Conservation (phyloP, 306 rosid species). For the Boehmeria nivea region DNA sequence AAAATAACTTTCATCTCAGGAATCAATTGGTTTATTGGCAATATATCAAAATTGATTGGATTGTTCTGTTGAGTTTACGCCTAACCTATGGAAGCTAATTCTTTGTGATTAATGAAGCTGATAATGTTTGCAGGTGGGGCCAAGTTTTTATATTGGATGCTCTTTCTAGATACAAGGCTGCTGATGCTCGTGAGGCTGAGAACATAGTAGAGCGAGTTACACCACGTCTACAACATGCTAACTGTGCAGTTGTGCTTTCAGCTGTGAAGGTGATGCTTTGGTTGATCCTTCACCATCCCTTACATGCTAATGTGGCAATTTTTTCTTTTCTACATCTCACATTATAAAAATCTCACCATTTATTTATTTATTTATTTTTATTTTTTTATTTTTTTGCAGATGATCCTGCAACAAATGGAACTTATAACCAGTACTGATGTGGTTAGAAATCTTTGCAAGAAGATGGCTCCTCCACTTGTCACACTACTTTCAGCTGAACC, state of each 20-base stretch:
- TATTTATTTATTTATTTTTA: slow-evolving; percentile 12
- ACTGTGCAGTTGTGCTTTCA: slow-evolving; percentile 97
- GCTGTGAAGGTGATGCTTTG: slow-evolving; percentile 79
- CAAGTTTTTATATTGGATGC: slow-evolving; percentile 98
- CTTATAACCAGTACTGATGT: slow-evolving; percentile 94
- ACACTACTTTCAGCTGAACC: slow-evolving; percentile 98
- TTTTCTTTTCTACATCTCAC: slow-evolving; percentile 12
- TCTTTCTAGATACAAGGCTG: slow-evolving; percentile 92
- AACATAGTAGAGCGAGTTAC: slow-evolving; percentile 98
- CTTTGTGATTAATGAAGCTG: background rate
- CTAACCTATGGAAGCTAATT: background rate
- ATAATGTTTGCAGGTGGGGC: slow-evolving; percentile 70
- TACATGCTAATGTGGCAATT: slow-evolving; percentile 15
- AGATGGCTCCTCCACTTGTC: slow-evolving; percentile 99
- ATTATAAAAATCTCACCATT: slow-evolving; percentile 9
- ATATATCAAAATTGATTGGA: background rate
- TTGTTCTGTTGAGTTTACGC: background rate
- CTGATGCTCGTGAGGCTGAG: slow-evolving; percentile 97
- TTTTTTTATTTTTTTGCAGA: slow-evolving; percentile 40
- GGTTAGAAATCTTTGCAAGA: slow-evolving; percentile 97
- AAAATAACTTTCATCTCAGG: background rate
- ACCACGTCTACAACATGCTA: slow-evolving; percentile 95
- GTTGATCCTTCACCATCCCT: slow-evolving; percentile 17
- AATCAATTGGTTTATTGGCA: background rate
- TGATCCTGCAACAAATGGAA: slow-evolving; percentile 99